Percentiles rank a stretch among this genome's conserved stretches.
These are phyloP conservation scores for Didymella segeticola DNA, from an alignment of 2,329 filamentous ascomycete species.

Conservation along the genomic window DNA sequence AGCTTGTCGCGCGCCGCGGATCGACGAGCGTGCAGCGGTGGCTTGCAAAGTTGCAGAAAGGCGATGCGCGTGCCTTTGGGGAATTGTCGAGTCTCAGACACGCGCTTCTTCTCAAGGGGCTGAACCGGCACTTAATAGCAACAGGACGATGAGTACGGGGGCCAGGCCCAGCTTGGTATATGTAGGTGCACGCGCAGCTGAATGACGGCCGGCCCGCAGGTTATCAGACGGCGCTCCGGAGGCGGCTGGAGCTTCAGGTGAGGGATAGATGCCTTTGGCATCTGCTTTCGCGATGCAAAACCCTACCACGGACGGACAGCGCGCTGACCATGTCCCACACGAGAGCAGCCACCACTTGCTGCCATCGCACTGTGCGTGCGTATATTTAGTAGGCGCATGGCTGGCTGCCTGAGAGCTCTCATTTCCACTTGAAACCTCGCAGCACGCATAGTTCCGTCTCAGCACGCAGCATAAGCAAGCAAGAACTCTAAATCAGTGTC, in stretches of 20 bases:
- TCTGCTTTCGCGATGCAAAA: slow-evolving; percentile 1
- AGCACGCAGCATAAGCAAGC: slow-evolving; percentile 10
- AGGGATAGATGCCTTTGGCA: background rate
- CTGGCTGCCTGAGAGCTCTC: slow-evolving; percentile 12
- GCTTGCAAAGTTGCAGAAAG: slow-evolving; percentile 9
- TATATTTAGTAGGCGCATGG: slow-evolving; percentile 11
- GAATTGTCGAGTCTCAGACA: slow-evolving; percentile 7
- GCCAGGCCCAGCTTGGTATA: slow-evolving; percentile 27
- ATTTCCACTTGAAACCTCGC: slow-evolving; percentile 12
- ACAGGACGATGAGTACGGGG: slow-evolving; percentile 18
- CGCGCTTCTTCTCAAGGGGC: slow-evolving; percentile 3
- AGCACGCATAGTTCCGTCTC: background rate
- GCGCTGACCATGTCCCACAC: slow-evolving; percentile 14
- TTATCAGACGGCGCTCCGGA: slow-evolving; percentile 8
- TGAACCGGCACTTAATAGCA: slow-evolving; percentile 2
- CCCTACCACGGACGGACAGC: slow-evolving; percentile 6
- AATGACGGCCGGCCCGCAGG: slow-evolving; percentile 25
- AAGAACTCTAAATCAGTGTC: slow-evolving; percentile 5
- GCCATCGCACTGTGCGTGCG: slow-evolving; percentile 19
- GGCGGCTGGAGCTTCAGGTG: slow-evolving; percentile 10
- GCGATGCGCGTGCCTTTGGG: slow-evolving; percentile 5
- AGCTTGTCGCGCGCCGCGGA: slow-evolving; percentile 32
- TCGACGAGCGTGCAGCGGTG: slow-evolving; percentile 21
- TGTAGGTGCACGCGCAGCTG: slow-evolving; percentile 29
- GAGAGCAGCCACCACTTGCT: slow-evolving; percentile 14